A percentile compares a stretch with the other conserved stretches of the same genome.
phyloP scores from a whole-genome alignment of 192 early-diverging fungal genomes.

The Rhizoclosmatium sp. region DNA sequence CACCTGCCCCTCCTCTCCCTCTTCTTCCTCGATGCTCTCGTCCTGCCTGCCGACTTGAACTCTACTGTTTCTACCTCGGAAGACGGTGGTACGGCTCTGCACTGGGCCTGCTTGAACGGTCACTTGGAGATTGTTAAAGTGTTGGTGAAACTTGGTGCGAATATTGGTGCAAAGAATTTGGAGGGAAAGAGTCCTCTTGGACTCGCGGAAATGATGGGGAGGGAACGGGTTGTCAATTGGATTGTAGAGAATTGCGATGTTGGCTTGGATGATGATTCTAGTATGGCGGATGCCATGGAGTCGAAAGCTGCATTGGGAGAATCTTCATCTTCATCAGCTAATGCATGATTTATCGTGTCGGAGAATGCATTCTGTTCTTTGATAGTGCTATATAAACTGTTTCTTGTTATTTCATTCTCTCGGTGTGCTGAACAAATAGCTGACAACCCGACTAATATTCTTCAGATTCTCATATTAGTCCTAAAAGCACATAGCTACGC shows the following conservation, averaged over 20 bases:
- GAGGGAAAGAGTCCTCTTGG: constrained; percentile 40
- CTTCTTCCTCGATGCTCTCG: constrained; percentile 43
- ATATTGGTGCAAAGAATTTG: constrained; percentile 46
- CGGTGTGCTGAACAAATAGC: too few species aligned
- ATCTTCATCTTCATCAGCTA: not conserved
- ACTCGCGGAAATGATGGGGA: constrained; percentile 26
- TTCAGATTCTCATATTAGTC: too few species aligned
- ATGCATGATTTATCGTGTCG: not conserved
- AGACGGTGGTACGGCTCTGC: constrained; percentile 68
- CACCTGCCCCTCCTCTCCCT: constrained; percentile 64
- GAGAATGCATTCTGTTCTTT: not conserved
- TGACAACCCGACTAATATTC: too few species aligned
- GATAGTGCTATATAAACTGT: not conserved
- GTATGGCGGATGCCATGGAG: constrained; percentile 24
- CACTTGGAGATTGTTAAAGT: constrained; percentile 71
- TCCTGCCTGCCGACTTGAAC: constrained; percentile 22
- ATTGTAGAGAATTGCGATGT: constrained; percentile 35
- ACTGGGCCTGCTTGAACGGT: constrained; percentile 89
- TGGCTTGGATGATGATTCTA: constrained; percentile 8
- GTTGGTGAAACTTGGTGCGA: constrained; percentile 68
- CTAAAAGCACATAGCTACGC: too few species aligned
- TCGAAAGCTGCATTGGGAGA: not conserved
- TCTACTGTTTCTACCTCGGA: constrained; percentile 39
- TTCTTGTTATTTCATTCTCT: not conserved
- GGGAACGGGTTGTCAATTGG: constrained; percentile 33